Evolutionary conservation across 2,329 filamentous ascomycete species (phyloP), one percentile per base, ranked within the genome.

Genomic region (Nemania sp.): DNA sequence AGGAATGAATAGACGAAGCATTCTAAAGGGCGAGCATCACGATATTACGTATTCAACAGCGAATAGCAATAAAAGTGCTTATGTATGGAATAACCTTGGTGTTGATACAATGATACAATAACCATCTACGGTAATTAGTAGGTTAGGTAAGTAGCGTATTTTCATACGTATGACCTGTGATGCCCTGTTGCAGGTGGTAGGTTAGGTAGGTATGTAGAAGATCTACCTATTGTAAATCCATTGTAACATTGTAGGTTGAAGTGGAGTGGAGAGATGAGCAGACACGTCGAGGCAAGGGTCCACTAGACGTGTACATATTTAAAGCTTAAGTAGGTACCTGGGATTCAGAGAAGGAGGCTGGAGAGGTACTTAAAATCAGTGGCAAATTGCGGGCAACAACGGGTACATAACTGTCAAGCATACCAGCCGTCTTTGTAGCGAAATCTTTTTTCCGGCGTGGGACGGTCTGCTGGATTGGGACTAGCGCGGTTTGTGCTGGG

Each of bases 401-500:
- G 60, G 56, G 67, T 70, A 70, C 65, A 18, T 13, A 8, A n/a
- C 41, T 8, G 15, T 3, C 5, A 5, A n/a, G 18, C 26, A 41
- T 32, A 26, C 51, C 20, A 27, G 29, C n/a, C 22, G 41, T 56
- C 57, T 22, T 11, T 57, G 49, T 58, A 60, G 70, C 59, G 49
- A 70, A 68, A 72, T 61, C 38, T 65, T 74, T 71, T 72, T 72
- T 77, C 75, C 75, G 56, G 58, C 15, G 64, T 43, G 13, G 53
- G 49, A 45, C 13, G 57, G 69, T 73, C 64, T 66, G 55, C 77
- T 73, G 15, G 73, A 75, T 73, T 2, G 2, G 74, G 80, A n/a
- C 70, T 83, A 83, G 82, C 73, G 76, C 53, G 6, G 5, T 55
- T 43, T 53, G 60, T 71, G 75, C 79, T 74, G 61, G 71, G 66